Base-by-base conservation (phyloP, 768 basidiomycete species). In the Mycena latifolia region DNA sequence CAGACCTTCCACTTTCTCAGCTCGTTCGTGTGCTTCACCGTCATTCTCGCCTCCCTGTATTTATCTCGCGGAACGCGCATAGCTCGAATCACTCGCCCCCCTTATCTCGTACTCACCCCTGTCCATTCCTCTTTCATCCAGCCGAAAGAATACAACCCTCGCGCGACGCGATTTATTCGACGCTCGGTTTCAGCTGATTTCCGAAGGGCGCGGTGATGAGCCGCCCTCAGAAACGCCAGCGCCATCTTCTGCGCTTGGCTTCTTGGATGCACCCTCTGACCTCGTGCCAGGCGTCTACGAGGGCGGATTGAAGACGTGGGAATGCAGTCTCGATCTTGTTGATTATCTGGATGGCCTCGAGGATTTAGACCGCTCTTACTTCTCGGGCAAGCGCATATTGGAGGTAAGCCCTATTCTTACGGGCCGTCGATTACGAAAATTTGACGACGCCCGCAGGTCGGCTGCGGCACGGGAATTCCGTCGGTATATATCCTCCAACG, bases 251-350 rank as follows among this genome's bases (percentile, higher is more conserved):
- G 84, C 85, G 0, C 79, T 92, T 0, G 81, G 84, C 15, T 94
- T 92, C 62, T 81, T 97, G 20, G 92, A 95, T 68, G 88, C 90
- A 1, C 92, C 92, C 0, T 94, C 95, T 0, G 97, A 99, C 77
- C 86, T 99, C 17, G 88, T 98, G 5, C 92, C 95, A 3, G 91
- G 95, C 1, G 84, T 95, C 0, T 99, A 99, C 70, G 97, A 99
- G 79, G 97, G 97, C 24, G 97, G 97, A 7, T 76, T 99, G 55
- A 98, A 99, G 78, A 98, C 96, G 2, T 99, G 97, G 97, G 97
- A 99, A 76, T 97, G 95, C 70, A 92, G 93, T 52, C 78, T 96
- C 17, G 97, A 99, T 76, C 82, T 99, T 3, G 93, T 92, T 0
- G 83, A 87, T 35, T 91, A 90, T 70, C 79, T 93, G 15, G 80